phyloP scores from a whole-genome alignment of 306 rosid genomes.

The Vigna hirtella region DNA sequence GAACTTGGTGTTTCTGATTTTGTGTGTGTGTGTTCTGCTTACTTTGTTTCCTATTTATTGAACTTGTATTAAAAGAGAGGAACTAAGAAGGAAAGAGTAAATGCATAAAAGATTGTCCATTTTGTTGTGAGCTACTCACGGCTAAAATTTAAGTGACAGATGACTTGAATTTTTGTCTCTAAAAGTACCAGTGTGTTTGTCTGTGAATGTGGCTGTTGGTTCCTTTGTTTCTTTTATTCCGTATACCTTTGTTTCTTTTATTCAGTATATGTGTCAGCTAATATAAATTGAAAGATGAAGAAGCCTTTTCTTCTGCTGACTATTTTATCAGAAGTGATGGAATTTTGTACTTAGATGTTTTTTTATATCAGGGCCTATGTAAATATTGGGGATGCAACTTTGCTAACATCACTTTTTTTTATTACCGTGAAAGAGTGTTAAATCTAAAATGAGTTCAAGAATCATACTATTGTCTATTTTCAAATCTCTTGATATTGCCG shows the following conservation, averaged over 20 bases:
- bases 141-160: too few species aligned
- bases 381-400: neutral
- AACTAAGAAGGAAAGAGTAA: neutral
- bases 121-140: too few species aligned
- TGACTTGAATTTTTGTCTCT: too few species aligned
- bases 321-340: neutral
- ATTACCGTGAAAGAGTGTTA: neutral
- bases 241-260: neutral
- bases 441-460: neutral
- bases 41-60: constrained; percentile 19
- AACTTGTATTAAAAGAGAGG: neutral
- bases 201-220: neutral
- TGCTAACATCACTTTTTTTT: neutral
- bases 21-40: constrained; percentile 17
- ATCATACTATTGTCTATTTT: neutral
- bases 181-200: neutral
- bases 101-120: constrained; percentile 1
- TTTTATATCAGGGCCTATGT: too few species aligned
- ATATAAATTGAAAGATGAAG: too few species aligned
- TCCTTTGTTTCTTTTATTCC: neutral
- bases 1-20: neutral
- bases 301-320: neutral
- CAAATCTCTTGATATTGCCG: neutral
- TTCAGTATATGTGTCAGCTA: neutral
- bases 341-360: too few species aligned